phyloP scores from a whole-genome alignment of 345 rosid genomes.

The Salix exigua region DNA sequence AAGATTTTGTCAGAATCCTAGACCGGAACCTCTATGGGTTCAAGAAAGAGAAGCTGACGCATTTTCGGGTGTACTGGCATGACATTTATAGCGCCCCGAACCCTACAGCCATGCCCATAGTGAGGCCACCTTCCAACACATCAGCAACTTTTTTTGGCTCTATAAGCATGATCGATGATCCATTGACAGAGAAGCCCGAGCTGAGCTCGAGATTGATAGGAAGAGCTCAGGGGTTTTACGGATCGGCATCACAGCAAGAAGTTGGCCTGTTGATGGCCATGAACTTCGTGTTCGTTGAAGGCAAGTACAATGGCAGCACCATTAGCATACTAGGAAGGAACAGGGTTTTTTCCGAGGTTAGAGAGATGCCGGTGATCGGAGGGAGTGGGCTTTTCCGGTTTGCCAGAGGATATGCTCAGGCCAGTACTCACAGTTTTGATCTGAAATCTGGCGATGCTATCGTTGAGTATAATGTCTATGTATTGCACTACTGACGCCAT shows the following conservation, averaged over 20 bases:
- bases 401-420: slow-evolving; percentile 55
- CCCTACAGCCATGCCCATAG: slow-evolving; percentile 44
- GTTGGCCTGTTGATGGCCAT: slow-evolving; percentile 13
- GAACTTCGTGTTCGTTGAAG: slow-evolving; percentile 14
- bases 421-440: slow-evolving; percentile 32
- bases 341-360: slow-evolving; percentile 26
- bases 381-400: slow-evolving; percentile 61
- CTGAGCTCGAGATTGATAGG: background rate
- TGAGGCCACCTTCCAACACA: slow-evolving; percentile 21
- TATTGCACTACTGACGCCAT: background rate
- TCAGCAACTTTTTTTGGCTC: background rate
- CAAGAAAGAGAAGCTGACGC: slow-evolving; percentile 56
- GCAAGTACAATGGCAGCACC: slow-evolving; percentile 20
- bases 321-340: slow-evolving; percentile 47
- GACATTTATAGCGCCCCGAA: slow-evolving; percentile 51
- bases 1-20: background rate
- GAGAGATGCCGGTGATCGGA: slow-evolving; percentile 65
- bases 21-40: background rate
- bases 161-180: slow-evolving; percentile 9
- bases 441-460: slow-evolving; percentile 35
- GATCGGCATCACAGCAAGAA: background rate
- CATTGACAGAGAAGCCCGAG: slow-evolving; percentile 4
- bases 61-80: slow-evolving; percentile 65
- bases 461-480: slow-evolving; percentile 39
- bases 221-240: slow-evolving; percentile 1